These are phyloP conservation scores for Mycena amicta DNA, from an alignment of 768 basidiomycete species.

Conservation along the genomic window DNA sequence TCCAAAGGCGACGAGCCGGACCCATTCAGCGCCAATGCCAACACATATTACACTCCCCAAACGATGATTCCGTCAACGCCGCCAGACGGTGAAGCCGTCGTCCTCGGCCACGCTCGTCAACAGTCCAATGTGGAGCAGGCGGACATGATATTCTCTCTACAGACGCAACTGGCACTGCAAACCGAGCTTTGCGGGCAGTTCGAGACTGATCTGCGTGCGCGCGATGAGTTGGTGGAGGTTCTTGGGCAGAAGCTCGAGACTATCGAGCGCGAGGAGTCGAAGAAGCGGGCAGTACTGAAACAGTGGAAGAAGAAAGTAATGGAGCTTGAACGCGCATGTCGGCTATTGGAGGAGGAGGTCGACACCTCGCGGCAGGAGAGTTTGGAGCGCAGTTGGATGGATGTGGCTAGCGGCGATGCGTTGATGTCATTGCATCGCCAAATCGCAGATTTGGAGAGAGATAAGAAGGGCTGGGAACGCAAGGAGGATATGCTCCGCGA, in stretches of 20 bases:
- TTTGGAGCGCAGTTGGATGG: conserved; percentile 81
- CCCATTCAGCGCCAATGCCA: conserved; percentile 73
- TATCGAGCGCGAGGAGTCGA: conserved; percentile 64
- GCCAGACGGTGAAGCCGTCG: conserved; percentile 38
- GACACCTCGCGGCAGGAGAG: conserved; percentile 83
- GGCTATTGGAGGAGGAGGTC: conserved; percentile 81
- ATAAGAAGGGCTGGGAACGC: conserved; percentile 52
- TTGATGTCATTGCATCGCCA: conserved; percentile 79
- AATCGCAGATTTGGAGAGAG: conserved; percentile 74
- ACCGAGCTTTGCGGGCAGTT: conserved; percentile 76
- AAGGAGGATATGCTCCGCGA: conserved; percentile 44
- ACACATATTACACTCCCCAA: conserved; percentile 77
- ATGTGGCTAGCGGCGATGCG: conserved; percentile 77
- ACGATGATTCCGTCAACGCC: conserved; percentile 72
- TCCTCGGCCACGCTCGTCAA: conserved; percentile 49
- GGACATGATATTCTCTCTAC: conserved; percentile 68
- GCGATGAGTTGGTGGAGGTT: conserved; percentile 70
- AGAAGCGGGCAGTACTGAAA: conserved; percentile 54
- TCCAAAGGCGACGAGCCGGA: conserved; percentile 51
- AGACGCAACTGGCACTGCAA: conserved; percentile 75
- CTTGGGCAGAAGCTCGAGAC: conserved; percentile 56
- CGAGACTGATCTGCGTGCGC: conserved; percentile 71
- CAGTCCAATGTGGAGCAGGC: conserved; percentile 65
- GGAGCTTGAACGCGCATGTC: conserved; percentile 70
- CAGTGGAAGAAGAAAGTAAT: conserved; percentile 78